These are phyloP conservation scores for Ganoderma multipileum DNA, from an alignment of 1,284 basidiomycete species.

Conservation along the genomic window DNA sequence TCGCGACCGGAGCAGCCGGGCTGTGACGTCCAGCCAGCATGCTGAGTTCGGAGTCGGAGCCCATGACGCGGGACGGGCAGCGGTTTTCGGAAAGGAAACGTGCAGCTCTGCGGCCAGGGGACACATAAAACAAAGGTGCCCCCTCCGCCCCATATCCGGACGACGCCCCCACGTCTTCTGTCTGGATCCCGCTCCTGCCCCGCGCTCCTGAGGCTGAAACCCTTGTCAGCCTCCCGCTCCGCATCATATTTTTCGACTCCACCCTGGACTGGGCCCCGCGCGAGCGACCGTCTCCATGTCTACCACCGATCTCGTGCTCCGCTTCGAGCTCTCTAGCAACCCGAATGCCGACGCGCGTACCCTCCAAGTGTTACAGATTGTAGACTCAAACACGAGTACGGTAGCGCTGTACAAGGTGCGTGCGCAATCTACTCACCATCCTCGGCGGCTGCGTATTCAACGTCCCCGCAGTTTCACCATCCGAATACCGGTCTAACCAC, in stretches of 20 bases:
- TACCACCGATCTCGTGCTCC: constrained; percentile 46
- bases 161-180: background rate
- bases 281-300: constrained; percentile 31
- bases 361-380: constrained; percentile 49
- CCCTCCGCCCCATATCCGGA: constrained; percentile 1
- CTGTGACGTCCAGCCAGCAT: constrained; percentile 6
- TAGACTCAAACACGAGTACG: constrained; percentile 38
- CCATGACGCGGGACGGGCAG: constrained; percentile 7
- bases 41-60: constrained; percentile 1
- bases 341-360: constrained; percentile 51
- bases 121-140: constrained; percentile 12
- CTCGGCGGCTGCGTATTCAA: background rate
- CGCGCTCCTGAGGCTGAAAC: background rate
- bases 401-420: constrained; percentile 56
- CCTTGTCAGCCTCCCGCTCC: background rate
- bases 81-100: constrained; percentile 5
- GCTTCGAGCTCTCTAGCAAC: constrained; percentile 47
- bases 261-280: background rate
- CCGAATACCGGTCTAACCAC: constrained; percentile 52
- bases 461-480: constrained; percentile 54
- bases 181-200: background rate
- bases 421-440: background rate
- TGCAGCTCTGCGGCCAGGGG: background rate
- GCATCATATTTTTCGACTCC: constrained; percentile 3
- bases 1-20: constrained; percentile 7